Evolutionary conservation across 2,329 filamentous ascomycete species (phyloP).

Genomic region (Arthrobotrys iridis): DNA sequence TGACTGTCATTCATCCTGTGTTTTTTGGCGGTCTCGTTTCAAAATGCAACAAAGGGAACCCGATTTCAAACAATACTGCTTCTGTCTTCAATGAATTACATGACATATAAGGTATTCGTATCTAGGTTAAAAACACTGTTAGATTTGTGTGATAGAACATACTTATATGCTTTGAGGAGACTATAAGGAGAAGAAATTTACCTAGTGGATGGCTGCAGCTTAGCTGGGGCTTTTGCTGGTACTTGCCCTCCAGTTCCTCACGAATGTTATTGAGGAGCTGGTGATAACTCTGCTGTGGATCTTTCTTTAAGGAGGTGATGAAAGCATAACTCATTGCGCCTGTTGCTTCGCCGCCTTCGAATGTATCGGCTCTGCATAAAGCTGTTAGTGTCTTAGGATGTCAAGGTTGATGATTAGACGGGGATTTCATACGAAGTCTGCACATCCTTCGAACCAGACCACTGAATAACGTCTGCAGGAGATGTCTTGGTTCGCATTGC

Average conservation of each 20-base stretch:
- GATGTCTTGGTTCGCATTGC: conserved; percentile 90
- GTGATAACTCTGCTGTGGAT: conserved; percentile 94
- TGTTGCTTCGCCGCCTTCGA: conserved; percentile 86
- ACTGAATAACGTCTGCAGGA: conserved; percentile 96
- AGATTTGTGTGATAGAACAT: background rate
- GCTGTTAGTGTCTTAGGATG: conserved; percentile 53
- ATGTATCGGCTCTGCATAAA: conserved; percentile 79
- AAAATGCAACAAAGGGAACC: background rate
- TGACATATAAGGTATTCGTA: conserved; percentile 46
- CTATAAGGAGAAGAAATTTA: conserved; percentile 63
- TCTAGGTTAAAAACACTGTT: conserved; percentile 10
- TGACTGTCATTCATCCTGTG: background rate
- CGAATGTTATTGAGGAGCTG: conserved; percentile 95
- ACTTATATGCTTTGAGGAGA: no score
- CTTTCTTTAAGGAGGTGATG: conserved; percentile 87
- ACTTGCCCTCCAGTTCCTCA: conserved; percentile 85
- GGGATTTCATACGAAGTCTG: conserved; percentile 80
- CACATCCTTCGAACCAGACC: conserved; percentile 93
- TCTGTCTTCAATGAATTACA: conserved; percentile 8
- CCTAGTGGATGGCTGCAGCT: conserved; percentile 95
- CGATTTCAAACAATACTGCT: background rate
- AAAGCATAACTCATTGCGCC: conserved; percentile 99
- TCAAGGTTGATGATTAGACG: conserved; percentile 51
- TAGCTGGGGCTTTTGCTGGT: conserved; percentile 93
- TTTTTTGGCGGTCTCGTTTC: background rate